Percentiles rank a stretch among this genome's conserved stretches.
phyloP scores from a whole-genome alignment of 1,284 basidiomycete genomes.

The Exobasidium cylindrosporum region DNA sequence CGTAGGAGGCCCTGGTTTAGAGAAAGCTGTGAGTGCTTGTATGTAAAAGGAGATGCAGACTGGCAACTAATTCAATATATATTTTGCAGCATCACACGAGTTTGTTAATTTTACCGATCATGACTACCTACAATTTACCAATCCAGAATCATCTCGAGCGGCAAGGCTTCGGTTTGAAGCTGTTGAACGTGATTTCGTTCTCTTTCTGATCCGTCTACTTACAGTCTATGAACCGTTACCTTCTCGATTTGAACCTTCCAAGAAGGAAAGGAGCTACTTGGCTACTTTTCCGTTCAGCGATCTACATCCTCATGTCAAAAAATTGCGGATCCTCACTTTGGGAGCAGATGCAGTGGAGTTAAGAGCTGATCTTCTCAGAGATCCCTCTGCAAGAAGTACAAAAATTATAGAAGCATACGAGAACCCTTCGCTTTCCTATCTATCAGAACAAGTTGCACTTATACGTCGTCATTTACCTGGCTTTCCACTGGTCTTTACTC shows the following conservation, averaged over 20 bases:
- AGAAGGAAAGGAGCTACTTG: constrained; percentile 64
- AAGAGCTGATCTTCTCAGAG: constrained; percentile 76
- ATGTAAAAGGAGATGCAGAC: neutral
- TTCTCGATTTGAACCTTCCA: neutral
- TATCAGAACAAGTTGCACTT: constrained; percentile 10
- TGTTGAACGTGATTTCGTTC: constrained; percentile 14
- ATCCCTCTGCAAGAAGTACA: neutral
- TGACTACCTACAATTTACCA: constrained; percentile 8
- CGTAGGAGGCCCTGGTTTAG: constrained; percentile 82
- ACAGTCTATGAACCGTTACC: neutral
- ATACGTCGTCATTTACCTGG: constrained; percentile 66
- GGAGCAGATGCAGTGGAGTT: constrained; percentile 91
- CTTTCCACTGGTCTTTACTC: constrained; percentile 87
- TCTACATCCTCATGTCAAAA: constrained; percentile 67
- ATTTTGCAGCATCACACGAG: constrained; percentile 64
- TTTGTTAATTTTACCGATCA: constrained; percentile 69
- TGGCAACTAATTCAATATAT: neutral
- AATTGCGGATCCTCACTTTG: constrained; percentile 70
- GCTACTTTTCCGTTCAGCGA: constrained; percentile 88
- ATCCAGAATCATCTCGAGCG: constrained; percentile 8
- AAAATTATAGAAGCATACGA: constrained; percentile 12
- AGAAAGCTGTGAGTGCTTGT: constrained; percentile 62
- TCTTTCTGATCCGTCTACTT: constrained; percentile 4
- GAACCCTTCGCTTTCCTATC: constrained; percentile 6
- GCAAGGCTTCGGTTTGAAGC: constrained; percentile 4